Conservation (phyloP, 768 basidiomycete species). For the Russula sp. region DNA sequence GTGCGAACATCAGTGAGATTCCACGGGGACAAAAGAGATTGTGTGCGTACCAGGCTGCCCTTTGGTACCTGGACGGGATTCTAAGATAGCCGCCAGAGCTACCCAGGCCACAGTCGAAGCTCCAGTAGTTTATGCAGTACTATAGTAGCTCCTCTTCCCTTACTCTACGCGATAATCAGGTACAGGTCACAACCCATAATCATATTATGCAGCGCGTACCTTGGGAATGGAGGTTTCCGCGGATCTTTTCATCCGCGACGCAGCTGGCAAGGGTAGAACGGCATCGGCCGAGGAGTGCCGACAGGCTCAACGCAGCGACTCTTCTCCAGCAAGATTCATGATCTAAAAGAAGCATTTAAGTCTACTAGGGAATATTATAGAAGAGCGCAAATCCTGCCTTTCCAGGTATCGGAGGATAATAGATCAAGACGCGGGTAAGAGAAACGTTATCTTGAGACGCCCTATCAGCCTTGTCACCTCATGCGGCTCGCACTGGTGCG, state of each 20-base stretch:
- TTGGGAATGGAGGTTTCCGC: too few relatives aligned
- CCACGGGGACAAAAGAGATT: too few relatives aligned
- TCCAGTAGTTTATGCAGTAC: slow-evolving; percentile 73
- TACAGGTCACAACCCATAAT: too few relatives aligned
- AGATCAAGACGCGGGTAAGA: slow-evolving; percentile 93
- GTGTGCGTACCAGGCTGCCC: slow-evolving; percentile 54
- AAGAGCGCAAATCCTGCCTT: slow-evolving; percentile 43
- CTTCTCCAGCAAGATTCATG: slow-evolving; percentile 57
- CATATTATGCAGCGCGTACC: too few relatives aligned
- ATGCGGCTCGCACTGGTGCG: too few relatives aligned
- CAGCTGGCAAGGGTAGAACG: too few relatives aligned
- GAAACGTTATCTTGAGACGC: slow-evolving; percentile 74
- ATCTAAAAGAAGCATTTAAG: slow-evolving; percentile 43
- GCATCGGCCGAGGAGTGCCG: slow-evolving; percentile 78
- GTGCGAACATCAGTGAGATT: not conserved
- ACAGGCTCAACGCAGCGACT: slow-evolving; percentile 68
- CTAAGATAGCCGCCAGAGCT: slow-evolving; percentile 72
- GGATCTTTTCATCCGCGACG: too few relatives aligned
- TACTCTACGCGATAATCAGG: slow-evolving; percentile 45
- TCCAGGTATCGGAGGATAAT: slow-evolving; percentile 66
- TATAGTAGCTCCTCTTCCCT: slow-evolving; percentile 90
- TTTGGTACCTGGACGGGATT: slow-evolving; percentile 55
- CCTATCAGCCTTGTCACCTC: slow-evolving; percentile 15
- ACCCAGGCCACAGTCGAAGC: slow-evolving; percentile 70
- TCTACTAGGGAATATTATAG: too few relatives aligned